A percentile compares a stretch with the other conserved stretches of the same genome.
These are phyloP conservation scores for Aspergillus baeticus DNA, from an alignment of 495 filamentous ascomycete species.

Conservation along the genomic window DNA sequence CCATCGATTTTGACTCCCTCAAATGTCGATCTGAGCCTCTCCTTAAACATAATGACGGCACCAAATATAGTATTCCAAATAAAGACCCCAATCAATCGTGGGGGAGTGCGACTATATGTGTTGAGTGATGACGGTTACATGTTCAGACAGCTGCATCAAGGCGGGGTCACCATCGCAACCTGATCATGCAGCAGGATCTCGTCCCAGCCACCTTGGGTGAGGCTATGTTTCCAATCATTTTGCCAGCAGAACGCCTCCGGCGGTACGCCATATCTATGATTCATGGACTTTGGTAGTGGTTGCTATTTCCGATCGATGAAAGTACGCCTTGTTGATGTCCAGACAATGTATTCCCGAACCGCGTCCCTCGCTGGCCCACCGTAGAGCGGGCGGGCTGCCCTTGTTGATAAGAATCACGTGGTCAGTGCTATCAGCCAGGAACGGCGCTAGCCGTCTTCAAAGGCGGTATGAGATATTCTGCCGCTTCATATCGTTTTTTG, in stretches of 20 bases:
- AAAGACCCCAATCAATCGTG: not conserved
- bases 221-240: not conserved
- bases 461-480: not conserved
- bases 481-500: slow-evolving; percentile 1
- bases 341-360: too few species aligned
- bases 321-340: too few species aligned
- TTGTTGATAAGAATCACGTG: too few species aligned
- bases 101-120: not conserved
- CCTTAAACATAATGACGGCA: not conserved
- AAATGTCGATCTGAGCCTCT: slow-evolving; percentile 4
- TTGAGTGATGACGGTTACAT: not conserved
- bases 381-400: too few species aligned
- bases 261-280: too few species aligned
- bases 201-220: slow-evolving; percentile 1
- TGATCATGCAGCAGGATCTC: not conserved
- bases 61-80: not conserved
- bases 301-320: too few species aligned
- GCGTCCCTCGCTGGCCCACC: too few species aligned
- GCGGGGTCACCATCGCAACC: not conserved
- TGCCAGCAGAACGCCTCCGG: not conserved
- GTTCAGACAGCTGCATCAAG: not conserved
- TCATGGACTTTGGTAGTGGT: too few species aligned
- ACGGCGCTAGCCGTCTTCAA: not conserved
- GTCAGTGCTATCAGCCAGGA: not conserved
- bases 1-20: slow-evolving; percentile 3